Evolutionary conservation across 2,329 filamentous ascomycete genomes (phyloP), one percentile per base, ranked within the genome.

Genomic region (Colletotrichum sp.): DNA sequence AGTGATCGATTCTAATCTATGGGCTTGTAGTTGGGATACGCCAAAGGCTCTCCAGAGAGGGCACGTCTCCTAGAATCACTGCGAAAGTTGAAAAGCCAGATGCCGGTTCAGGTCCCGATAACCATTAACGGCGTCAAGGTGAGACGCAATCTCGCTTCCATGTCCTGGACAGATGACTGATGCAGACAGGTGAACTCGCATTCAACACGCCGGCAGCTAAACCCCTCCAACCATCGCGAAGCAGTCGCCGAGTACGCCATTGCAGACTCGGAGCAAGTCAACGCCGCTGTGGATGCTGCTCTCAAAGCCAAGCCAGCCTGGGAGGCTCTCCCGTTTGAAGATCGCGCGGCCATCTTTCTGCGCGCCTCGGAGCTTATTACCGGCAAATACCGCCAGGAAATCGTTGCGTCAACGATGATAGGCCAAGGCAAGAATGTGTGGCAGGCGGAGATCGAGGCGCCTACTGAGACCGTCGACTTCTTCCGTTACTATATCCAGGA

Each of bases 361-460:
- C 98, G 98, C 90, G 96, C 97, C 4, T 96, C 96, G 36, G 96
- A 99, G 83, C 89, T 99, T 77, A 92, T 99, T 79, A 89, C 94
- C 71, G 94, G 92, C 78, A 99, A 99, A 87, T 99, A 99, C 87
- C 92, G 97, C 83, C 98, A 98, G 86, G 95, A 98, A 72, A 92
- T 99, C 81, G 98, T 99, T 95, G 96, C 97, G 9, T 92, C 95
- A 60, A 98, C 97, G 16, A 98, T 99, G 92, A 89, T 98, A 39
- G 96, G 96, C 77, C 96, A 99, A 87, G 96, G 97, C 82, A 99
- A 99, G 92, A 99, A 98, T 84, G 95, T 95, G 65, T 99, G 96
- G 96, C 96, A 99, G 86, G 96, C 97, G 18, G 96, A 99, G 90
- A 99, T 99, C 78, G 96, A 99, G 85, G 91, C 96, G 52, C 96